phyloP scores from a whole-genome alignment of 768 basidiomycete species.

The Strobilomyces confusus region DNA sequence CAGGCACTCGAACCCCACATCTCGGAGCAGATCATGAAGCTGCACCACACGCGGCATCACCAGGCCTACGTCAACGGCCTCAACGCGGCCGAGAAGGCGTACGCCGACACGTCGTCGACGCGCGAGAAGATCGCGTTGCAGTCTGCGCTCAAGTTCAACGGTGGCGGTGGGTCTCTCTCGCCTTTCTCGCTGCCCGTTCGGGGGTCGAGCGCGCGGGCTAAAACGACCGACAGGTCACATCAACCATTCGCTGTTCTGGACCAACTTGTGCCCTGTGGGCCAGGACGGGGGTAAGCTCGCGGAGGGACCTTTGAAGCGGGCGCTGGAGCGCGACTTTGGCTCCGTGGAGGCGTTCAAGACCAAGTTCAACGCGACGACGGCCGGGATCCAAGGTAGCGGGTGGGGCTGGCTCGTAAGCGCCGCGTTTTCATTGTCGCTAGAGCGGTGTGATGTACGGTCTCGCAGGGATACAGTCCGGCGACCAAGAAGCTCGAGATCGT shows the following conservation, averaged over 20 bases:
- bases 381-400: constrained; percentile 92
- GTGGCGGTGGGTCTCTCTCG: constrained; percentile 59
- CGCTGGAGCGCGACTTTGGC: constrained; percentile 80
- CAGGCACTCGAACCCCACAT: constrained; percentile 92
- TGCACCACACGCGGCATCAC: constrained; percentile 91
- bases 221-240: constrained; percentile 57
- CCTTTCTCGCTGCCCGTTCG: background rate
- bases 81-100: constrained; percentile 89
- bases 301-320: constrained; percentile 68
- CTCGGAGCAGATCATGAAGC: constrained; percentile 86
- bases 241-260: constrained; percentile 98
- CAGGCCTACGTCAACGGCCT: constrained; percentile 93
- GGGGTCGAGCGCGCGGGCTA: background rate
- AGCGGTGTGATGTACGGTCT: background rate
- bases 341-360: constrained; percentile 84
- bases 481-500: constrained; percentile 81
- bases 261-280: constrained; percentile 79
- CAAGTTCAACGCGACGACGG: constrained; percentile 81
- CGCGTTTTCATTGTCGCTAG: background rate
- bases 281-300: constrained; percentile 60
- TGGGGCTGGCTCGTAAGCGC: constrained; percentile 92
- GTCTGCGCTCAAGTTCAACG: constrained; percentile 93
- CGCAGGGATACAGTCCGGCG: constrained; percentile 62
- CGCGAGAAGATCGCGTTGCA: constrained; percentile 83
- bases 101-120: constrained; percentile 57